Evolutionary conservation across 305 asterid genomes (phyloP), one percentile per base, ranked within the genome.

Genomic region (Stenogyne calaminthoides): DNA sequence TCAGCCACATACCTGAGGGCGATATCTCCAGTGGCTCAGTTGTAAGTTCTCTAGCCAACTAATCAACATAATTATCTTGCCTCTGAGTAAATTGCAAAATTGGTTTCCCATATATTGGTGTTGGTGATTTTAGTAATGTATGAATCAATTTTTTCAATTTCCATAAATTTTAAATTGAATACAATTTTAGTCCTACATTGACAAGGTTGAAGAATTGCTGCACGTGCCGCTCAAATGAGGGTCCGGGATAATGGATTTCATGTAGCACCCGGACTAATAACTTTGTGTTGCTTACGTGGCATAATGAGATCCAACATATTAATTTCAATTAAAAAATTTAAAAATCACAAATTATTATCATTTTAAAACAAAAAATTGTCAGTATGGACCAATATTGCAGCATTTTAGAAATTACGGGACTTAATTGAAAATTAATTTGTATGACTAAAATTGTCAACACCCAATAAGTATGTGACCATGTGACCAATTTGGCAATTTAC

Each of bases 1-100:
- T 95, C 79, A 82, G 88, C 74, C 97, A 87, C 86, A 84, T 92
- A 62, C 92, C 96, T 3, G 99, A 91, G 81, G 76, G 95, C 18
- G 96, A 91, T 74, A 91, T 91, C 72, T 86, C 97, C 69, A 85
- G 78, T 77, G 84, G 88, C 78, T 85, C 94, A 64, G 81, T 71
- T 71, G 99, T 95, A 84, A 91, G 98, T 85, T 46, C 32, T 70
- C 55, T 46, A 61, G 44, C 63, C 29, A 18, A 42, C 69, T 18
- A 61, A 70, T 47, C 19, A 25, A 46, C 32, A 39, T 40, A 49
- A 27, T 36, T 70, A 2, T 67, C 75, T 69, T 9, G 61, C 65
- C 12, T 51, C 60, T 64, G 3, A 14, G 40, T 55, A 46, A 6
- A 14, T 11, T 58, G 49, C 37, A 22, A 10, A 42, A 10, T 42